Conservation (phyloP, 352 stramenopile genomes). For the Phytophthora pisi region DNA sequence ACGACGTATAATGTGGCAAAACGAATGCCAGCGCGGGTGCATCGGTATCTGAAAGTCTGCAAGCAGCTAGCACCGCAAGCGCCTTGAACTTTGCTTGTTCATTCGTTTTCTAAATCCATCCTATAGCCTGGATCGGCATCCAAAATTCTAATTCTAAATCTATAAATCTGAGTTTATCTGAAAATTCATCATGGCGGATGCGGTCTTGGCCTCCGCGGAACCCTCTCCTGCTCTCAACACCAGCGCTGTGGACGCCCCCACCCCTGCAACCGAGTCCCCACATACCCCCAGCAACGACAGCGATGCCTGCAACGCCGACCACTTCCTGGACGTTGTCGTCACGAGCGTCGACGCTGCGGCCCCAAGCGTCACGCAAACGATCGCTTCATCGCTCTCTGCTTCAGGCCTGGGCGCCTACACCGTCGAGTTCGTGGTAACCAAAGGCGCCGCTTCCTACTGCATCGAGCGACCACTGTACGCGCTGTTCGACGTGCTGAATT, state of each 20-base stretch:
- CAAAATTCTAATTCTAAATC: too few relatives aligned
- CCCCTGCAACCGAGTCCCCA: not conserved
- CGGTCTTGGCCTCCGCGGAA: not conserved
- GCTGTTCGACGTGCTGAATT: constrained; percentile 47
- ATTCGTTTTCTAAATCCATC: too few relatives aligned
- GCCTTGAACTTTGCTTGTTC: too few relatives aligned
- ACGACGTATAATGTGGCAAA: too few relatives aligned
- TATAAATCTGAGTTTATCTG: not conserved
- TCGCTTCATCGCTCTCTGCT: constrained; percentile 46
- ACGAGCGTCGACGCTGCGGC: constrained; percentile 58
- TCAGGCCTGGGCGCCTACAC: constrained; percentile 42
- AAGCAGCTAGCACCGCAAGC: too few relatives aligned
- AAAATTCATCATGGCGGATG: not conserved
- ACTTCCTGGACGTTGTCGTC: constrained; percentile 65
- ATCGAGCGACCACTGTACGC: constrained; percentile 48
- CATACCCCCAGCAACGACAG: not conserved
- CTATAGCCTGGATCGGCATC: too few relatives aligned
- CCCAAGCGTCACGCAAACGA: constrained; percentile 41
- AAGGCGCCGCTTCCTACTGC: constrained; percentile 56
- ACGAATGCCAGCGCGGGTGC: too few relatives aligned
- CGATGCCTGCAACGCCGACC: constrained; percentile 14
- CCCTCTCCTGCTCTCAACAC: constrained; percentile 4
- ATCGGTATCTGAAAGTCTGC: too few relatives aligned
- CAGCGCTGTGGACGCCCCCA: not conserved
- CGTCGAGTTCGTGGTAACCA: constrained; percentile 72